These are phyloP conservation scores for Tetrapisispora namnaoensis DNA, from an alignment of 805 yeast genomes.

Conservation along the genomic window DNA sequence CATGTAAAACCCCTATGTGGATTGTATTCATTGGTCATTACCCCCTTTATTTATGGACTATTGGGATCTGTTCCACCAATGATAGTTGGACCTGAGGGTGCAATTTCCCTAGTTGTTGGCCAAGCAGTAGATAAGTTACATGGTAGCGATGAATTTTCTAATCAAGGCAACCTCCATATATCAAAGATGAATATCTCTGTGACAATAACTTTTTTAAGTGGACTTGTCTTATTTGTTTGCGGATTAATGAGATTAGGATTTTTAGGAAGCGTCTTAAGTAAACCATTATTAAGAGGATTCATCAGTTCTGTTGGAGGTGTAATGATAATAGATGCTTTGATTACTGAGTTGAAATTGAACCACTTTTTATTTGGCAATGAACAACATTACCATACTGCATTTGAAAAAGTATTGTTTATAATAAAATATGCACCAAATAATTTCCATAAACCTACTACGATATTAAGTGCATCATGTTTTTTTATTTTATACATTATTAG, in stretches of 20 bases:
- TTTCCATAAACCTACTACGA: slow-evolving; percentile 49
- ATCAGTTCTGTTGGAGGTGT: slow-evolving; percentile 78
- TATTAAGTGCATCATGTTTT: slow-evolving; percentile 49
- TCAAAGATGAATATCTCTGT: slow-evolving; percentile 50
- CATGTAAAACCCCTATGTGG: slow-evolving; percentile 79
- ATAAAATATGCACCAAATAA: slow-evolving; percentile 35
- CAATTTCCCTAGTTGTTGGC: slow-evolving; percentile 74
- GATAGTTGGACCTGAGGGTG: slow-evolving; percentile 90
- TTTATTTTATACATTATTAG: slow-evolving; percentile 35
- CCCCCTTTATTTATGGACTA: slow-evolving; percentile 68
- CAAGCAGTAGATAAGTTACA: slow-evolving; percentile 56
- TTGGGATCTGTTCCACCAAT: slow-evolving; percentile 82
- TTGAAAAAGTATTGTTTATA: slow-evolving; percentile 56
- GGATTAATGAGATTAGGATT: slow-evolving; percentile 83
- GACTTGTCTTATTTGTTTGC: slow-evolving; percentile 57
- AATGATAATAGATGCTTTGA: slow-evolving; percentile 67
- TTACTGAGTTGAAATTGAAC: slow-evolving; percentile 62
- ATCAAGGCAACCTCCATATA: slow-evolving; percentile 21
- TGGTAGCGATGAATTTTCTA: slow-evolving; percentile 27
- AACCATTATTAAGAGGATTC: slow-evolving; percentile 72
- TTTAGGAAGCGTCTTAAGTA: slow-evolving; percentile 67
- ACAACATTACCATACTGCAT: slow-evolving; percentile 57
- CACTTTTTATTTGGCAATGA: slow-evolving; percentile 37
- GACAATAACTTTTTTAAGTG: slow-evolving; percentile 64
- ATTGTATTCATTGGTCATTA: slow-evolving; percentile 60